Percentiles rank a stretch among this genome's conserved stretches.
phyloP scores from a whole-genome alignment of 192 early-diverging fungal genomes.

The Coemansia sp. region DNA sequence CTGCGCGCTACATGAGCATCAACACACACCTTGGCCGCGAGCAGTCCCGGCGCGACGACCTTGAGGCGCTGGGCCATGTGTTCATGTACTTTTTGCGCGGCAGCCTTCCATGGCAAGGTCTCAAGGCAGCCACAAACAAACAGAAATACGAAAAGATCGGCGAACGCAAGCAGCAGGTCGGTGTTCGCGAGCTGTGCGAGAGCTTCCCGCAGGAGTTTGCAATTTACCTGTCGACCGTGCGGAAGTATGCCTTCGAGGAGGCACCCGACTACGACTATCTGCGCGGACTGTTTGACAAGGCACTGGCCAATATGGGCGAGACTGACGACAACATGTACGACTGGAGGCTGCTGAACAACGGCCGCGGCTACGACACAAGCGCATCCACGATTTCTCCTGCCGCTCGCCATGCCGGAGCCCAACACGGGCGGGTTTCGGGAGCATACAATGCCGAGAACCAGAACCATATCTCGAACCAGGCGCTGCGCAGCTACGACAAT shows the following conservation, averaged over 20 bases:
- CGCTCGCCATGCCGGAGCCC: conserved; percentile 23
- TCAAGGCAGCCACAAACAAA: conserved; percentile 97
- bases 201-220: conserved; percentile 93
- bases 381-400: conserved; percentile 31
- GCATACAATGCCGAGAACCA: conserved; percentile 47
- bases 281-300: conserved; percentile 80
- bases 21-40: conserved; percentile 98
- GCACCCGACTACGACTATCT: conserved; percentile 96
- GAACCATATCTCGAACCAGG: conserved; percentile 50
- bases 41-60: conserved; percentile 95
- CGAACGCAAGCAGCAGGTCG: conserved; percentile 92
- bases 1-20: conserved; percentile 98
- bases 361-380: conserved; percentile 50
- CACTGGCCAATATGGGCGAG: conserved; percentile 66
- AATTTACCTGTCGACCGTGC: conserved; percentile 83
- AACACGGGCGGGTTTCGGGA: conserved; percentile 27
- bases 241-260: conserved; percentile 93
- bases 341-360: conserved; percentile 70
- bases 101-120: conserved; percentile 93
- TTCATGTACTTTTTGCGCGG: conserved; percentile 98
- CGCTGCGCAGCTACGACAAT: conserved; percentile 47
- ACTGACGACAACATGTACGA: conserved; percentile 92
- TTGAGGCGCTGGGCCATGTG: conserved; percentile 97
- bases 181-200: conserved; percentile 86
- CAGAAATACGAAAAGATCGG: conserved; percentile 99